Evolutionary conservation across 768 basidiomycete species (phyloP).

Genomic region (Phlebiopsis flavidoalba): DNA sequence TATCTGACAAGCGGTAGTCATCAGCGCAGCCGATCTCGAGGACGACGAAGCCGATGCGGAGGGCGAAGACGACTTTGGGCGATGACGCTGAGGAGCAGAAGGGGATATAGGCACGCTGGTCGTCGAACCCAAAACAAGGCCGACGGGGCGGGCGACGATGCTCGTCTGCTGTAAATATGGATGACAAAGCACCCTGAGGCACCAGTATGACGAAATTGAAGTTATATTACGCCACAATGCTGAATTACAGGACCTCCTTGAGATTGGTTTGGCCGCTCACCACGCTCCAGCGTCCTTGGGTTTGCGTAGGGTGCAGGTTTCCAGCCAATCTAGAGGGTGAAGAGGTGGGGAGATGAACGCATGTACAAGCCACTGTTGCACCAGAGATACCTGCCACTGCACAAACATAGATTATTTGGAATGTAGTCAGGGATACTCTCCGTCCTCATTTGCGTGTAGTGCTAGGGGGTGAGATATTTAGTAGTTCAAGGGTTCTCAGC

Average conservation of each 20-base stretch:
- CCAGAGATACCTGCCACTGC: constrained; percentile 13
- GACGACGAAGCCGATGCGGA: constrained; percentile 17
- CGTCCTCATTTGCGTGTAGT: constrained; percentile 79
- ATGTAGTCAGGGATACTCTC: constrained; percentile 88
- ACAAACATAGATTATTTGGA: constrained; percentile 95
- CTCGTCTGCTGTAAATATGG: not conserved
- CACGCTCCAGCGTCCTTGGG: constrained; percentile 62
- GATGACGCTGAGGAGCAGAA: constrained; percentile 12
- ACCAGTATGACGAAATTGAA: not conserved
- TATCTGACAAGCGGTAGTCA: constrained; percentile 3
- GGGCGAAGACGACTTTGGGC: constrained; percentile 7
- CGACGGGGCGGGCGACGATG: not conserved
- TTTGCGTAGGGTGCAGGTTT: constrained; percentile 65
- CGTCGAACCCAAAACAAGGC: not conserved
- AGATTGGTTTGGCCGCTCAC: constrained; percentile 56
- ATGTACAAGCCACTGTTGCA: not conserved
- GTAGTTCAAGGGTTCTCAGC: not conserved
- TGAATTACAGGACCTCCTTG: constrained; percentile 48
- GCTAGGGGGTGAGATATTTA: not conserved
- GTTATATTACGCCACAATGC: constrained; percentile 16
- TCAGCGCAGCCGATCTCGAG: constrained; percentile 16
- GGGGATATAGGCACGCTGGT: constrained; percentile 2
- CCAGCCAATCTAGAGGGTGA: constrained; percentile 66
- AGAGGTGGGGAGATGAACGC: not conserved
- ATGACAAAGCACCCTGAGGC: constrained; percentile 2